Percentiles rank a stretch among this genome's conserved stretches.
These are phyloP conservation scores for Carex pumila DNA, from an alignment of 176 grass and related monocot genomes.

Conservation along the genomic window DNA sequence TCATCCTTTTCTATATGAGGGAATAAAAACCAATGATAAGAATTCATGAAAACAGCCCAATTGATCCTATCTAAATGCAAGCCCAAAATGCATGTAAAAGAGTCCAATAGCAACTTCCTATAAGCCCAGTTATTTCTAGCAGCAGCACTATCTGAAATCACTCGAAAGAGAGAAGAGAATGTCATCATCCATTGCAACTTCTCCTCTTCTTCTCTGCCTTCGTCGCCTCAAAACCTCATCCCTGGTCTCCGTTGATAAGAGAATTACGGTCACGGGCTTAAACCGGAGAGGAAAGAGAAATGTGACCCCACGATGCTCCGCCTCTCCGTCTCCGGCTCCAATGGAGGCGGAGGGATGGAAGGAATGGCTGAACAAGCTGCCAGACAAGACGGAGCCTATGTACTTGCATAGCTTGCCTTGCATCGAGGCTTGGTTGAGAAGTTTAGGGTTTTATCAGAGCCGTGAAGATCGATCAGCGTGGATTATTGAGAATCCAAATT, in stretches of 20 bases:
- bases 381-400: constrained; percentile 83
- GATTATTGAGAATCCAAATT: constrained; percentile 70
- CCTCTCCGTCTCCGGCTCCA: constrained; percentile 34
- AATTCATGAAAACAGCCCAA: background rate
- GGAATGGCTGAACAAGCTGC: constrained; percentile 77
- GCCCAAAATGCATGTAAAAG: background rate
- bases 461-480: constrained; percentile 59
- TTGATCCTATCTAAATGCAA: background rate
- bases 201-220: background rate
- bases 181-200: constrained; percentile 16
- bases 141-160: background rate
- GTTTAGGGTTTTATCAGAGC: constrained; percentile 62
- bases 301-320: background rate
- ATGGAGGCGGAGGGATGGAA: constrained; percentile 49
- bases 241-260: background rate
- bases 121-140: background rate
- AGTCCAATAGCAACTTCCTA: background rate
- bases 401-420: constrained; percentile 87
- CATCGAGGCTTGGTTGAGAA: constrained; percentile 81
- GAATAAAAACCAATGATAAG: background rate
- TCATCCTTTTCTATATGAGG: background rate
- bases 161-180: background rate
- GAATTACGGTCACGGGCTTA: background rate
- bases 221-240: constrained; percentile 1
- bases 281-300: background rate